These are phyloP conservation scores for Triticum urartu DNA, from an alignment of 176 grass and related monocot genomes.

Conservation along the genomic window DNA sequence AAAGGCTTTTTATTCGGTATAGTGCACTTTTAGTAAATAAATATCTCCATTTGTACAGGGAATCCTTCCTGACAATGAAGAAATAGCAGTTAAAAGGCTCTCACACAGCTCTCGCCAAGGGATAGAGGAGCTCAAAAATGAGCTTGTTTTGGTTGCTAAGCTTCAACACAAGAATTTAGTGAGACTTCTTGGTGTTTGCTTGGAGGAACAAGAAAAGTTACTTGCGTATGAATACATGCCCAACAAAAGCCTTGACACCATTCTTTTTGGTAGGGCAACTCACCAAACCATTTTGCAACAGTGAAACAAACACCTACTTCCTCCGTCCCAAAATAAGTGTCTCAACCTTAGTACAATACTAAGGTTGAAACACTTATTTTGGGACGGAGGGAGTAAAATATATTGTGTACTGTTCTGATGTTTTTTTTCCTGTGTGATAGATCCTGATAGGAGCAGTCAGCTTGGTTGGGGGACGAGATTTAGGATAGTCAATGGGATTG, in stretches of 20 bases:
- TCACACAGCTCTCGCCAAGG: conserved; percentile 69
- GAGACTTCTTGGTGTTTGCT: conserved; percentile 68
- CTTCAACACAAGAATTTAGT: conserved; percentile 87
- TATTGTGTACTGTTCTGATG: neutral
- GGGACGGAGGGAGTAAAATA: neutral
- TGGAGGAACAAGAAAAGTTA: conserved; percentile 71
- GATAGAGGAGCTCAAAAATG: conserved; percentile 60
- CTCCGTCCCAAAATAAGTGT: too few species aligned
- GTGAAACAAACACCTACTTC: neutral
- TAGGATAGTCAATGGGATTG: conserved; percentile 54
- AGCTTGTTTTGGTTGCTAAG: conserved; percentile 69
- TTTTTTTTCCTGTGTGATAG: conserved; percentile 30
- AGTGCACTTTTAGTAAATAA: neutral
- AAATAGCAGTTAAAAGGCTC: conserved; percentile 59
- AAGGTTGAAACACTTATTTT: too few species aligned
- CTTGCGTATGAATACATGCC: conserved; percentile 65
- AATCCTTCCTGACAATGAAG: conserved; percentile 40
- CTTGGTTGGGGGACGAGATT: conserved; percentile 56
- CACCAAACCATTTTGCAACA: conserved; percentile 4
- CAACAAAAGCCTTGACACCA: conserved; percentile 79
- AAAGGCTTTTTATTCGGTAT: neutral
- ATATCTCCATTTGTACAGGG: conserved; percentile 42
- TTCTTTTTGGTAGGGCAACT: conserved; percentile 60
- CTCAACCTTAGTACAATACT: too few species aligned
- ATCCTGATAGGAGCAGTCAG: conserved; percentile 25